Evolutionary conservation across 495 filamentous ascomycete genomes (phyloP), one percentile per base, ranked within the genome.

Genomic region (Xylaria bambusicola): DNA sequence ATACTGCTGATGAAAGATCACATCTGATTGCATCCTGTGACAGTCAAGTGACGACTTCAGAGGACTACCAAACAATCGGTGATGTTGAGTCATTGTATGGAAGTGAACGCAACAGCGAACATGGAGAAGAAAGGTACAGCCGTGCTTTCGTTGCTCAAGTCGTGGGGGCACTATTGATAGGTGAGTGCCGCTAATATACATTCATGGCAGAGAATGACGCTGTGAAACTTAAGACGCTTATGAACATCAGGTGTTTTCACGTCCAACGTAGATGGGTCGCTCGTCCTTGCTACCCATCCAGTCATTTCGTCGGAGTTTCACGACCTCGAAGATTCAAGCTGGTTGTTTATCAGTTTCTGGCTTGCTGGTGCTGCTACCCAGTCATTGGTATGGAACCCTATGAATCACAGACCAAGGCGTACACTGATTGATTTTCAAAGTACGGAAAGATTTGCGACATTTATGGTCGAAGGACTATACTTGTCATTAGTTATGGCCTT

Each of bases 231-330:
- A n/a, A n/a, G n/a, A n/a, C n/a, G n/a, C n/a, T n/a, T n/a, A n/a
- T n/a, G n/a, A n/a, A n/a, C n/a, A n/a, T n/a, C n/a, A n/a, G n/a
- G n/a, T n/a, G n/a, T n/a, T n/a, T 88, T 90, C 50, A 80, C 88
- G 18, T 82, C 80, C 13, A 83, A 86, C 61, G 77, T 82, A 20
- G 88, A 91, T 66, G 70, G 71, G 0, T 85, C 84, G 1, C 76
- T 91, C 0, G 75, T 90, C 0, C 72, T 90, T 50, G 86, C 87
- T 0, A 84, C 85, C 0, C 80, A 86, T 35, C 78, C 78, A 7
- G 74, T 70, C 35, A 85, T 91, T 33, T 83, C 87, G 0, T 91
- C 88, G 33, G 82, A 89, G 56, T 89, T 90, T 69, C 73, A 84
- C 59, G 76, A 74, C 29, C 65, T 89, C 9, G 75, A 75, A 7